Conservation (phyloP, 2,329 filamentous ascomycete genomes). For the Ophiocordyceps polyrhachis-furcata region DNA sequence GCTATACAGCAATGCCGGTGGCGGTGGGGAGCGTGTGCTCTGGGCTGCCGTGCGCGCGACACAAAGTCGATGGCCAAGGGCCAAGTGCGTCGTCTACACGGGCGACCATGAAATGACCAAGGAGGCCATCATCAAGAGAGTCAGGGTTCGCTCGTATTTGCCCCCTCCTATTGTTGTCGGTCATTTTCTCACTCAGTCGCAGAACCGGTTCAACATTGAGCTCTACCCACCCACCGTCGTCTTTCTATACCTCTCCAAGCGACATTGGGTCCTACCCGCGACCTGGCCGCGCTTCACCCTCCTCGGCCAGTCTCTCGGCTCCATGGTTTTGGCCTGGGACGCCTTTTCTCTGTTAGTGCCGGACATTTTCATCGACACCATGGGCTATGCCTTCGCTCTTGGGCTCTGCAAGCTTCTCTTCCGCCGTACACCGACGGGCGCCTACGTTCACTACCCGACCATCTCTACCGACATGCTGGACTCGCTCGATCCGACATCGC, state of each 20-base stretch:
- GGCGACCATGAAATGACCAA: conserved; percentile 84
- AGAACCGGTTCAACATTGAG: conserved; percentile 82
- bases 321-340: conserved; percentile 72
- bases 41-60: conserved; percentile 91
- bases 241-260: conserved; percentile 80
- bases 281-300: conserved; percentile 89
- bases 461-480: conserved; percentile 96
- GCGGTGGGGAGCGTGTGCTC: conserved; percentile 84
- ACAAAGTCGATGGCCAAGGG: conserved; percentile 72
- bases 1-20: conserved; percentile 63
- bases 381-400: conserved; percentile 89
- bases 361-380: conserved; percentile 90
- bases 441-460: conserved; percentile 95
- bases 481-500: conserved; percentile 48
- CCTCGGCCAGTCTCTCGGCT: conserved; percentile 82
- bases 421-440: conserved; percentile 59
- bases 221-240: conserved; percentile 66
- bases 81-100: conserved; percentile 84
- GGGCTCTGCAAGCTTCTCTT: conserved; percentile 73
- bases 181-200: conserved; percentile 4
- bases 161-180: too few species aligned
- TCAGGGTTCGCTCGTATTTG: conserved; percentile 35
- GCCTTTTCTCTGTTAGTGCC: conserved; percentile 83
- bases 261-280: conserved; percentile 67
- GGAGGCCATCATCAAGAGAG: conserved; percentile 54